Base-by-base conservation (phyloP, 257 asterid species). In the Penstemon davidsonii region DNA sequence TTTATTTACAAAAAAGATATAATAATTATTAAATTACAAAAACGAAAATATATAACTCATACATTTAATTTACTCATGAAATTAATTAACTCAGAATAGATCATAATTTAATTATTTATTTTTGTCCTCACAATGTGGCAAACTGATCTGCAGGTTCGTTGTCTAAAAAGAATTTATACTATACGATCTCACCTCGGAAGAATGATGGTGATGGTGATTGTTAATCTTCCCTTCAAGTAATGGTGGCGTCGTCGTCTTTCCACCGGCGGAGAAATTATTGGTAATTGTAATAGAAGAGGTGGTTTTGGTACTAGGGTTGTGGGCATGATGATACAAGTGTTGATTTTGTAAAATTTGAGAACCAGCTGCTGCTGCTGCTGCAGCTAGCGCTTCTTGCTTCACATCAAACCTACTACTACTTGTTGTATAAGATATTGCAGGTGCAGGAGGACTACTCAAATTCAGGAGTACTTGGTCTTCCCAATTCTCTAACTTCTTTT, bases 401-500 rank as follows among this genome's bases (percentile, higher is more conserved):
- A 83, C 81, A 78, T 79, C 69, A 73, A 55, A 66, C 75, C 80
- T 66, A 6, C 18, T 15, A 15, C 18, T 15, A 15, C 18, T 15
- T 15, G 18, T 15, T 15, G 18, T 15, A 15, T 70, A 69, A 69
- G 76, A 53, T 45, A 88, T 75, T 3, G 44, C 5, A 8, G 37
- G 53, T 71, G 44, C 5, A 8, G 37, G 53, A 69, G 18, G 18
- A 15, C 18, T 15, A 15, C 18, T 85, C 78, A 85, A 76, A 70
- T 82, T 71, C 41, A 79, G 33, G 9, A 9, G 59, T 55, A 69
- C 78, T 55, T 82, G 86, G 19, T 81, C 85, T 62, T 87, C 93
- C 95, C 91, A 85, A 66, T 72, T 85, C 67, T 85, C 93, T 71
- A 76, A 46, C 77, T 83, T 86, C 82, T 84, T 83, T 55, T 76